phyloP scores from a whole-genome alignment of 148 eudicot genomes.

The Suaeda aralocaspica region DNA sequence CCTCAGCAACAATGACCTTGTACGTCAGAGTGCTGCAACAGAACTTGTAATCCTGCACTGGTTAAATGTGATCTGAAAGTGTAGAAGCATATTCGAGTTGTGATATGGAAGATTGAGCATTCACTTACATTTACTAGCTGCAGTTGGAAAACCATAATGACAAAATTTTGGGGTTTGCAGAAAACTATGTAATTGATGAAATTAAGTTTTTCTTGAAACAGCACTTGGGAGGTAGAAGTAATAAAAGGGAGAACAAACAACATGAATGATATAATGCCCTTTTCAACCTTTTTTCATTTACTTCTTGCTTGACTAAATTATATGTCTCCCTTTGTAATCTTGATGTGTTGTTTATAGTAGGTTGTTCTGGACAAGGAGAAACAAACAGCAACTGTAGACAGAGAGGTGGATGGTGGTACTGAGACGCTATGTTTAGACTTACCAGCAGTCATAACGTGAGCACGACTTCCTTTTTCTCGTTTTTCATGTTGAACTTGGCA shows the following conservation, averaged over 20 bases:
- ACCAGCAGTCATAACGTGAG: conserved; percentile 92
- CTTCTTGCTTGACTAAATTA: neutral
- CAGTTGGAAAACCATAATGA: neutral
- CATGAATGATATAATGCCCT: no score
- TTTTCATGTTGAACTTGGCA: conserved; percentile 1
- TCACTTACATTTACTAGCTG: neutral
- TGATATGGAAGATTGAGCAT: neutral
- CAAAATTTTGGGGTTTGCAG: neutral
- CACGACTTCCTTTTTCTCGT: conserved; percentile 11
- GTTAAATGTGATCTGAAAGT: neutral
- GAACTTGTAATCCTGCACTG: neutral
- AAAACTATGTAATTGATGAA: neutral
- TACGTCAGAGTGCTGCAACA: neutral
- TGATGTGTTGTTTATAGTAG: conserved; percentile 36
- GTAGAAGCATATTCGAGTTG: neutral
- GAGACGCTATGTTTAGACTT: conserved; percentile 82
- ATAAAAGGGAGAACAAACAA: no score
- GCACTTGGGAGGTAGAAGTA: no score
- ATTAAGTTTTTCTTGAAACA: no score
- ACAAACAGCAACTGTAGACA: conserved; percentile 68
- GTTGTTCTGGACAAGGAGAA: conserved; percentile 85
- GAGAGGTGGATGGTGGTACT: conserved; percentile 97
- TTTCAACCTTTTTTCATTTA: no score
- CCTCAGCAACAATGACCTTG: neutral
- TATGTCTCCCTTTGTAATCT: neutral